Conservation (phyloP, 2,329 filamentous ascomycete genomes). For the Calonectria pauciramosa region DNA sequence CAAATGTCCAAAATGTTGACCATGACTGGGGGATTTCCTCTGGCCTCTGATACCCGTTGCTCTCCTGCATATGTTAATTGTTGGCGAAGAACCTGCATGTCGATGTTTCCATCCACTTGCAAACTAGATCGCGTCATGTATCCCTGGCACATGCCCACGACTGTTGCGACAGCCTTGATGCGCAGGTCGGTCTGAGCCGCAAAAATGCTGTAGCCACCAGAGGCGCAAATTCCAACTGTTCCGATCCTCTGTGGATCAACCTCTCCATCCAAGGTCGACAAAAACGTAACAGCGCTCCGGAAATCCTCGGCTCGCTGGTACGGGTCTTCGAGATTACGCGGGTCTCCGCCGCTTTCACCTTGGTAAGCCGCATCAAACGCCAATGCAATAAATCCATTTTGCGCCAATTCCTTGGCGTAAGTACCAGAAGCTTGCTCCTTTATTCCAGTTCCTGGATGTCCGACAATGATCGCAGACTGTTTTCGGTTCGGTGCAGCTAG, state of each 20-base stretch:
- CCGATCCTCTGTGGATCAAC: neutral
- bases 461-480: neutral
- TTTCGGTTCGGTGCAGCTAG: neutral
- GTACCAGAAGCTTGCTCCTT: neutral
- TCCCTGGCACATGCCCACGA: neutral
- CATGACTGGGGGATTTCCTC: neutral
- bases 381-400: neutral
- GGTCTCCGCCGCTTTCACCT: neutral
- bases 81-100: neutral
- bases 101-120: neutral
- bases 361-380: neutral
- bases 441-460: neutral
- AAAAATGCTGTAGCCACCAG: neutral
- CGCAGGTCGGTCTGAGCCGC: neutral
- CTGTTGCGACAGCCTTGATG: neutral
- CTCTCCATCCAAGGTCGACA: neutral
- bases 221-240: neutral
- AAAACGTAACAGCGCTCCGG: neutral
- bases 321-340: neutral
- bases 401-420: neutral
- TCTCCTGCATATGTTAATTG: neutral
- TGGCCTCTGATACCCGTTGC: neutral
- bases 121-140: neutral
- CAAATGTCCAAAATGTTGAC: neutral
- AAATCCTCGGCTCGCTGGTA: neutral